A percentile compares a stretch with the other conserved stretches of the same genome.
phyloP scores from a whole-genome alignment of 1,284 basidiomycete genomes.

The Neolentinus lepideus region DNA sequence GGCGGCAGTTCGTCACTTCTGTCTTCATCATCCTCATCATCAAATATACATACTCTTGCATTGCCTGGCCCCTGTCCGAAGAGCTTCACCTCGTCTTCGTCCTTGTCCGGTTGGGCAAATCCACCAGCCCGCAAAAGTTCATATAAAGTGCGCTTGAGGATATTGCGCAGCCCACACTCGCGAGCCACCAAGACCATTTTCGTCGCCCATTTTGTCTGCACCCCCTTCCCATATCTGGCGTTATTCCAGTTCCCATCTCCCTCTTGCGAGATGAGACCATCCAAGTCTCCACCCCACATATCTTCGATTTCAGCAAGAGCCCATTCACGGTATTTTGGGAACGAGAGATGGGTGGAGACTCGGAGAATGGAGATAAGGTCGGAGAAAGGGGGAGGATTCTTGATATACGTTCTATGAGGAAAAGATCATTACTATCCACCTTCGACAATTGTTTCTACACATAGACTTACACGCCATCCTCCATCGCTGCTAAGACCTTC shows the following conservation, averaged over 20 bases:
- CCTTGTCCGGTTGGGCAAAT: constrained; percentile 16
- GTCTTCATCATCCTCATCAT: neutral
- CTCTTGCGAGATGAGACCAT: constrained; percentile 11
- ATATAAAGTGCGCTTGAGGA: constrained; percentile 30
- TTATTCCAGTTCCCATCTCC: neutral
- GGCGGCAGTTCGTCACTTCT: neutral
- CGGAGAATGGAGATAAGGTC: constrained; percentile 22
- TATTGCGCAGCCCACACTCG: constrained; percentile 17
- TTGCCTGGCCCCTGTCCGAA: neutral
- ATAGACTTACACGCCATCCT: constrained; percentile 26
- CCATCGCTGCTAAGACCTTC: constrained; percentile 24
- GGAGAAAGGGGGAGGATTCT: constrained; percentile 18
- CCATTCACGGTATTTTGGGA: constrained; percentile 15
- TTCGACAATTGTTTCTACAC: neutral
- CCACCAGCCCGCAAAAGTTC: constrained; percentile 23
- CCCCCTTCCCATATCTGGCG: neutral
- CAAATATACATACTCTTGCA: neutral
- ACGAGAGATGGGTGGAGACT: constrained; percentile 20
- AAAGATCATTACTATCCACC: neutral
- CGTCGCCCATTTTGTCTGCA: constrained; percentile 11
- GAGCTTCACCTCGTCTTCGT: neutral
- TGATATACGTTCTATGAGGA: constrained; percentile 16
- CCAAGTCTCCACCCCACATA: constrained; percentile 22
- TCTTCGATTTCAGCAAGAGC: constrained; percentile 14
- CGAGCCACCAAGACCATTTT: constrained; percentile 24